These are phyloP conservation scores for Magnaporthiopsis rhizophila DNA, from an alignment of 2,329 filamentous ascomycete species.

Conservation along the genomic window DNA sequence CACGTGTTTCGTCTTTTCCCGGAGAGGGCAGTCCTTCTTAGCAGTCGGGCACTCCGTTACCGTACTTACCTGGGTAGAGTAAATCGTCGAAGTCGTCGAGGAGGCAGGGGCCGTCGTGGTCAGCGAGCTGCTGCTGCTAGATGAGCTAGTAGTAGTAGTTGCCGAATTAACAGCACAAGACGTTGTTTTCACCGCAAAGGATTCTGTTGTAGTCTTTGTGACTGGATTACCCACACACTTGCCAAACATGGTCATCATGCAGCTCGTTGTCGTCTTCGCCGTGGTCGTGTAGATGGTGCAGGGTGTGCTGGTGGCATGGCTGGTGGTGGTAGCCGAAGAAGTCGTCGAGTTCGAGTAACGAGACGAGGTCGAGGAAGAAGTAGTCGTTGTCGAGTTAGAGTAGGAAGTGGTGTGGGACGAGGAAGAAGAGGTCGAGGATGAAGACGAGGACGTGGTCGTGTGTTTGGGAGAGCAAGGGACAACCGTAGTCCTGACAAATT, in stretches of 20 bases:
- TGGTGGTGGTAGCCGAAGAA: too few species aligned
- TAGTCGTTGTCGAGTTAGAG: background rate
- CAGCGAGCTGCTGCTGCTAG: background rate
- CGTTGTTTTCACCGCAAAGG: background rate
- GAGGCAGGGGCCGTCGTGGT: background rate
- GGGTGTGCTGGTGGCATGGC: background rate
- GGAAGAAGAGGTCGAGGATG: too few species aligned
- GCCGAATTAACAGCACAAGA: background rate
- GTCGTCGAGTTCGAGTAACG: background rate
- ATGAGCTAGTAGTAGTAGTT: background rate
- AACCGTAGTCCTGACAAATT: background rate
- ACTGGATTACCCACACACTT: background rate
- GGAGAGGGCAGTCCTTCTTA: background rate
- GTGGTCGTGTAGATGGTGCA: background rate
- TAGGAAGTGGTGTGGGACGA: background rate
- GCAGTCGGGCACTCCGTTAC: slow-evolving; percentile 1
- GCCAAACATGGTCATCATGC: background rate
- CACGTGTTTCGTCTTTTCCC: background rate
- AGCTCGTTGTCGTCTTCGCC: background rate
- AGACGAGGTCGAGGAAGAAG: background rate
- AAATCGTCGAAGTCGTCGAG: background rate
- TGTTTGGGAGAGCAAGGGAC: background rate
- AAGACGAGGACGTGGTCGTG: background rate
- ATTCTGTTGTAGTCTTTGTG: background rate
- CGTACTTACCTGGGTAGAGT: slow-evolving; percentile 4